Evolutionary conservation across 257 asterid genomes (phyloP), one percentile per base, ranked within the genome.

Genomic region (Ophiorrhiza pumila): DNA sequence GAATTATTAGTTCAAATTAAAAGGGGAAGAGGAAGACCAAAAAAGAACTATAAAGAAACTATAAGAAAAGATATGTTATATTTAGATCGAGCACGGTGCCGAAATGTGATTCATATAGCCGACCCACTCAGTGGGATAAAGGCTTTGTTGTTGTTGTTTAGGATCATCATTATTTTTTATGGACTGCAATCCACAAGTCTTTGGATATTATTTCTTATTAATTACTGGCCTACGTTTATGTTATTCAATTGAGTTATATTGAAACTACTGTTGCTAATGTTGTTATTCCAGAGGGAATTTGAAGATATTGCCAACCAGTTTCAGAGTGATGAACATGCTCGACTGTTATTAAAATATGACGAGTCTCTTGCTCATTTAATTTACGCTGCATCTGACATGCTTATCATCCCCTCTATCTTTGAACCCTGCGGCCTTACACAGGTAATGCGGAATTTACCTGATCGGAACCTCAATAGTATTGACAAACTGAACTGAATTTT

Each of bases 351-450:
- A 83, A 94, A 94, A 87, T 94, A 94, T 64, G 97, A 94, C 15
- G 99, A 94, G 80, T 79, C 95, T 59, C 96, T 94, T 74, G 80
- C 99, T 39, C 99, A 77, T 80, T 79, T 85, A 71, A 90, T 94
- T 34, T 94, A 83, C 87, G 99, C 97, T 72, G 99, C 96, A 73
- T 83, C 97, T 12, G 99, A 94, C 83, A 88, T 94, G 96, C 73
- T 91, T 71, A 85, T 91, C 84, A 88, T 94, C 79, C 99, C 99
- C 59, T 94, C 97, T 65, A 85, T 94, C 83, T 94, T 94, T 65
- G 97, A 94, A 86, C 99, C 99, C 70, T 94, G 99, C 57, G 99
- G 97, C 79, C 99, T 94, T 39, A 91, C 99, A 45, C 99, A 94
- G 99, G 97, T 91, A 83, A 69, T 20, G 46, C 50, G 68, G 43